Base-by-base conservation (phyloP, 2,329 filamentous ascomycete species). In the Alternaria ventricosa region DNA sequence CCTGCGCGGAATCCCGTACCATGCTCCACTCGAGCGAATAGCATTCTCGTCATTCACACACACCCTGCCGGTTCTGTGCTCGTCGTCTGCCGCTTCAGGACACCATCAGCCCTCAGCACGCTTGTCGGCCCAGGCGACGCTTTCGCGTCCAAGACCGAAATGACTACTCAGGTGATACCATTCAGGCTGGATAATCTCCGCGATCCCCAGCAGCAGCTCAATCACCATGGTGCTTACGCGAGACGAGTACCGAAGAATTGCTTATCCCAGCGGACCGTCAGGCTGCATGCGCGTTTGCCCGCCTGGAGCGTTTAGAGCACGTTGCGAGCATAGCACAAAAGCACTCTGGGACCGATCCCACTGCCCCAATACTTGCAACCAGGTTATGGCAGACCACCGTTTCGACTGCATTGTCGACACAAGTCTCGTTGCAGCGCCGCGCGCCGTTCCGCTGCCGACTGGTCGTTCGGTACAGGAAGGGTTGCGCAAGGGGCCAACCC, bases 371-470 rank as follows among this genome's bases (percentile, higher is more conserved):
- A 53, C 53, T 51, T 23, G 28, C 49, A 33, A 28, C 28, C 49
- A 51, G 28, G 28, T 51, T 33, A 61, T 68, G 63, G 47, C 23
- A 47, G 61, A 57, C 63, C 63, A 60, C 58, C 60, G 59, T 61
- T 63, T 59, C 63, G 65, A 64, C 60, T 61, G 65, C 68, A 65
- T 65, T 66, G 55, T 53, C 50, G 58, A 56, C 57, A 54, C 60
- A 44, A 50, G 44, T 46, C 60, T 67, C 65, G 61, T 65, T 69
- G 66, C 64, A 67, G 64, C 55, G 63, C 61, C 61, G 60, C 72
- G 70, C 60, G 68, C 70, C 72, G 71, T 70, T 62, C 71, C 72
- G 71, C 63, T 66, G 63, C 66, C 66, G 60, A 49, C 46, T 46
- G n/a, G 47, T 60, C 36, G 33, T 51, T 60, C 45, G 60, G 66